Base-by-base conservation (phyloP, 768 basidiomycete genomes). In the Cantharellus cinnabarinus region DNA sequence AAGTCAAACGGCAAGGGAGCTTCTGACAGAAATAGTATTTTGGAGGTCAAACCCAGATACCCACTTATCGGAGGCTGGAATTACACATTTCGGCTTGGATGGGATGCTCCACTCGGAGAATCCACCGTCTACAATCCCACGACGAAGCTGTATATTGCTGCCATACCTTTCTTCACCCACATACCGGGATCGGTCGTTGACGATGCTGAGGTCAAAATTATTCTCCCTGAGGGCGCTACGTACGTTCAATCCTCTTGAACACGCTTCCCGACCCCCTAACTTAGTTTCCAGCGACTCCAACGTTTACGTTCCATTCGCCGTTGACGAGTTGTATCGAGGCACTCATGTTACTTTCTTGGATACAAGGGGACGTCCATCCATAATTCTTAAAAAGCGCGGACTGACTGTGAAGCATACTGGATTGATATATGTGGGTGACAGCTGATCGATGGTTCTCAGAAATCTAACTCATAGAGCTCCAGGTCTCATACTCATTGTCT, bases 61-160 rank as follows among this genome's bases (percentile, higher is more conserved):
- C 95, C 95, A 40, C 66, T 99, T 51, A 69, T 98, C 64, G 95
- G 95, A 39, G 90, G 94, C 50, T 99, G 95, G 95, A 98, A 95
- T 67, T 98, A 94, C 70, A 81, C 75, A 50, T 98, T 93, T 72
- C 90, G 89, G 3, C 75, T 97, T 2, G 95, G 95, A 2, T 99
- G 86, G 77, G 91, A 97, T 65, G 76, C 86, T n/a, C 84, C 83
- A 38, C 76, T 90, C 53, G 77, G 71, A n/a, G 79, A 89, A 67
- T 81, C 79, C 5, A 79, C 78, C 14, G 76, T 75, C 60, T 85
- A 79, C 64, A 80, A 87, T 64, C 74, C 71, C 57, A 71, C 72
- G 52, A 79, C 73, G 29, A 80, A 81, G 40, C 77, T 75, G 63
- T 83, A 90, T 67, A 75, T 84, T 15, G 76, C 89, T 42, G 79